Evolutionary conservation across 345 rosid species (phyloP), one percentile per base, ranked within the genome.

Genomic region (Ceriops zippeliana): DNA sequence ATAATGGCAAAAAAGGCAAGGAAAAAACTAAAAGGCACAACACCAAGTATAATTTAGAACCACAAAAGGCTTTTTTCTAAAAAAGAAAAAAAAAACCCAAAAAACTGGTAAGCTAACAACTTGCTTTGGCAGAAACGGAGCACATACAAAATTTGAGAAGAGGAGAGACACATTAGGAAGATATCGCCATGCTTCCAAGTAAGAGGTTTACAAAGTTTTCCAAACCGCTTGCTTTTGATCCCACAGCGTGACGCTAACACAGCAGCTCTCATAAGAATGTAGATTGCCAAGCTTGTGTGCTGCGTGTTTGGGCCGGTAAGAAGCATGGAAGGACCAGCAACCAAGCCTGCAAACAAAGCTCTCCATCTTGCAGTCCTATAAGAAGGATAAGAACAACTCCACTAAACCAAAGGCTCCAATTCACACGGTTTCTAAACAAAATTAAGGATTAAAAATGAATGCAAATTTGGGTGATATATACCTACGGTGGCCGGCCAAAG

Each of bases 101-200:
- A 42, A 42, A 42, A 42, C 49, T 42, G 49, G 47, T 42, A 3
- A 42, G 49, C 49, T 42, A 42, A 42, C 49, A 11, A 60, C 32
- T 61, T 35, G 56, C 30, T 32, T 38, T 9, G 28, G 63, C 69
- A 62, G 22, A 26, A 63, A 5, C 49, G 61, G 52, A 59, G 26
- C 72, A 78, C 92, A 59, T 86, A 91, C 98, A 93, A 76, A 82
- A 91, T 89, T 85, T 93, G 96, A 1, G 92, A 91, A 9, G 97
- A 93, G 13, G 98, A 89, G 67, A 91, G 95, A 76, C 97, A 93
- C 98, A 91, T 93, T 56, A 93, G 95, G 74, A 93, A 89, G 54
- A 89, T 71, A 76, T 93, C 98, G 2, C 97, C 96, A 53, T 93
- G 97, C 88, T 88, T 91, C 98, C 98, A 93, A 49, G 98, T 88